These are phyloP conservation scores for Suaeda aralocaspica DNA, from an alignment of 148 eudicot genomes.

Conservation along the genomic window DNA sequence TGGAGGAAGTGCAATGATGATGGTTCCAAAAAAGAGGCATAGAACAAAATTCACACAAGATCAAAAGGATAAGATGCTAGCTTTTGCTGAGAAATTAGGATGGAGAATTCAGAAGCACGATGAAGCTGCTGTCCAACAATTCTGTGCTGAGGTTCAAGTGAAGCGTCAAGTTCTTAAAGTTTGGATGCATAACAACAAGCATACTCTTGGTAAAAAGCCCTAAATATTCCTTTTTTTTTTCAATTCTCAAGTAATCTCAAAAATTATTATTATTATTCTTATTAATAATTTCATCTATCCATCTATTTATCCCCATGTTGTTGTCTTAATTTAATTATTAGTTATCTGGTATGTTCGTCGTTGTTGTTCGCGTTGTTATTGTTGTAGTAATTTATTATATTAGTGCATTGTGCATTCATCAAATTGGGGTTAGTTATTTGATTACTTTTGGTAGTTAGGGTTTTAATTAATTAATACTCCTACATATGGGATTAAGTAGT, in stretches of 20 bases:
- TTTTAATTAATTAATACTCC: too few species aligned
- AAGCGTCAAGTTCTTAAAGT: constrained; percentile 52
- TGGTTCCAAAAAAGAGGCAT: constrained; percentile 30
- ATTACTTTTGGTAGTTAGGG: too few species aligned
- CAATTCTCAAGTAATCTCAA: too few species aligned
- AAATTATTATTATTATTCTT: constrained; percentile 1
- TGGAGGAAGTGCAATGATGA: constrained; percentile 18
- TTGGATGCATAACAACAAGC: constrained; percentile 66
- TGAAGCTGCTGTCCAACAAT: constrained; percentile 43
- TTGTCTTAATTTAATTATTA: neutral
- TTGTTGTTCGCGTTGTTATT: too few species aligned
- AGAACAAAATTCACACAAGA: constrained; percentile 41
- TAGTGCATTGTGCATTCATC: too few species aligned
- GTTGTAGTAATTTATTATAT: too few species aligned
- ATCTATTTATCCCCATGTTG: too few species aligned
- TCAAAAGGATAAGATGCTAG: constrained; percentile 55
- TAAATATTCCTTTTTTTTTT: constrained; percentile 14
- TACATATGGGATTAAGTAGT: too few species aligned
- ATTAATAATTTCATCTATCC: too few species aligned
- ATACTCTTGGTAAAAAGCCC: constrained; percentile 61
- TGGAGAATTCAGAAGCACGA: constrained; percentile 58
- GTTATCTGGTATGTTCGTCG: too few species aligned
- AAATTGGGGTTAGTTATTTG: too few species aligned
- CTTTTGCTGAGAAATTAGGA: constrained; percentile 45
- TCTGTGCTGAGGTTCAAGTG: constrained; percentile 39